Percentiles rank a stretch among this genome's conserved stretches.
phyloP scores from a whole-genome alignment of 1,284 basidiomycete species.

The Naganishia albida region DNA sequence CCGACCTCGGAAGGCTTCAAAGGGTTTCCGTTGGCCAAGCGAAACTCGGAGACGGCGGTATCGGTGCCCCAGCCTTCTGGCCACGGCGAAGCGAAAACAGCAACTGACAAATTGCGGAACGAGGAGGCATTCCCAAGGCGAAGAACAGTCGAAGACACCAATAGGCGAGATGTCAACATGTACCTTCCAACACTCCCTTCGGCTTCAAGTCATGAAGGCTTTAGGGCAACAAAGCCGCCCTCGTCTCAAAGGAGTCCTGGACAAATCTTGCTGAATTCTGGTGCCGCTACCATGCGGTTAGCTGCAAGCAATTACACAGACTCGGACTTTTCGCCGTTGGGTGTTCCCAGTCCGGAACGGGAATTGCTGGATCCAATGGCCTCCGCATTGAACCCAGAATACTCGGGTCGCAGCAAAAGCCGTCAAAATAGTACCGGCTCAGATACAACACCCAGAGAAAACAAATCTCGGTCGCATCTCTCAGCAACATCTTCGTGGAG shows the following conservation, averaged over 20 bases:
- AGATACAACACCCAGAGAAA: slow-evolving; percentile 38
- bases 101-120: neutral
- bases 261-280: slow-evolving; percentile 52
- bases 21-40: slow-evolving; percentile 7
- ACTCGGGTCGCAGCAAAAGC: neutral
- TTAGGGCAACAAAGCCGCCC: no score
- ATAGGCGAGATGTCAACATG: slow-evolving; percentile 10
- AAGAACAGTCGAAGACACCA: slow-evolving; percentile 19
- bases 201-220: neutral
- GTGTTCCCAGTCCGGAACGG: slow-evolving; percentile 80
- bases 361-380: slow-evolving; percentile 83
- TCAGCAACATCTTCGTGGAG: slow-evolving; percentile 32
- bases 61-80: neutral
- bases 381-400: slow-evolving; percentile 54
- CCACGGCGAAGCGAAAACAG: neutral
- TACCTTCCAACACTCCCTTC: slow-evolving; percentile 5
- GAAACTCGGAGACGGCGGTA: slow-evolving; percentile 4
- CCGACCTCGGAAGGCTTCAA: slow-evolving; percentile 11
- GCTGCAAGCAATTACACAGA: slow-evolving; percentile 56
- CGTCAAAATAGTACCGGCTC: slow-evolving; percentile 40
- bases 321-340: slow-evolving; percentile 61
- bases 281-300: slow-evolving; percentile 80
- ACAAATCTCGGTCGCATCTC: slow-evolving; percentile 16
- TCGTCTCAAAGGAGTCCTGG: slow-evolving; percentile 36
- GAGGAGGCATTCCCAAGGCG: slow-evolving; percentile 12